Base-by-base conservation (phyloP, 371 early-diverging fungal genomes). In the Lichtheimia ramosa region DNA sequence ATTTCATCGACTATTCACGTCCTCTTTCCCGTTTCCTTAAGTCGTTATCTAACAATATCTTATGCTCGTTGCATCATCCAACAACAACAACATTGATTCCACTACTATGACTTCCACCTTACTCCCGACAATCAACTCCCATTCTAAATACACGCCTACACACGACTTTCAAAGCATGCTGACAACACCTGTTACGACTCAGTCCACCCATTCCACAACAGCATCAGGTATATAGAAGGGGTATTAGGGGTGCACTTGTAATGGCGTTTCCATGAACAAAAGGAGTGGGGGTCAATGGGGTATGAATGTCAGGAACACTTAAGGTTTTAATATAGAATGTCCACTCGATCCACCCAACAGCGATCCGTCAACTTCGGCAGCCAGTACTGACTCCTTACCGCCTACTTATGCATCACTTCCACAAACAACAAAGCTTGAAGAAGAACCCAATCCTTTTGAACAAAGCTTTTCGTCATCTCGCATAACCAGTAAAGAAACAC, bases 381-480 rank as follows among this genome's bases (percentile, higher is more conserved):
- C 13, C 12, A 10, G 18, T 5, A 15, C 43, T 43, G 46, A 25
- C 12, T 55, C 56, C 43, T 48, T 62, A 24, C 62, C 62, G 40
- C 56, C 62, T 20, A 62, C 62, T 1, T 62, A 62, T 51, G 62
- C 62, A 12, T 20, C 62, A 27, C 41, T 62, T 3, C 56, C 62
- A 28, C 48, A 48, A 16, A 51, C 62, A 42, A 62, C 62, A 15
- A 92, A 92, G 58, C 77, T 92, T 48, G 87, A 90, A 65, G 76
- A 84, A 64, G 94, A 94, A 58, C 91, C 91, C 18, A 94, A 94
- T 76, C 94, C 92, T 21, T 94, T 94, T 65, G 94, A 92, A 61
- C 84, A 89, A 61, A 90, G 89, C 59, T 93, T 93, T 63, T 85
- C 88, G 5, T 70, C 78, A 25, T 73, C 68, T 39, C 48, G 70